Percentiles rank a stretch among this genome's conserved stretches.
phyloP scores from a whole-genome alignment of 345 rosid species.

The Brassica rapa region DNA sequence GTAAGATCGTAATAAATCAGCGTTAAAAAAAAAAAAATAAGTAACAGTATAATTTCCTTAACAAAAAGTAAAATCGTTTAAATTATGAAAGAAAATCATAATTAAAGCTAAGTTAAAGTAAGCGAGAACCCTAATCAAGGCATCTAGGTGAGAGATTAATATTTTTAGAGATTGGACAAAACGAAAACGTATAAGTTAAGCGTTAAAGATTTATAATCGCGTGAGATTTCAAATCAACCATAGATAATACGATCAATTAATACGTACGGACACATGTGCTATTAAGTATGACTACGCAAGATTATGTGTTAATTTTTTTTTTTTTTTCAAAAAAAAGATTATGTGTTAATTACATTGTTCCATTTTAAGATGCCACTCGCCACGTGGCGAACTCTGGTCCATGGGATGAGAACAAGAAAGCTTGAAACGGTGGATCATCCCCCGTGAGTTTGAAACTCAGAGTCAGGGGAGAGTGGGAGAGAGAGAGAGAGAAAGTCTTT shows the following conservation, averaged over 20 bases:
- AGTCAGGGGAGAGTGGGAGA: slow-evolving; percentile 27
- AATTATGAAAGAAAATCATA: not conserved
- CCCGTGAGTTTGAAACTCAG: slow-evolving; percentile 33
- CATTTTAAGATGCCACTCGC: not conserved
- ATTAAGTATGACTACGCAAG: not conserved
- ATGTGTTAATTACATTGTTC: not conserved
- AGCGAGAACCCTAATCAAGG: slow-evolving; percentile 32
- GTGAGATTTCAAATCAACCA: slow-evolving; percentile 7
- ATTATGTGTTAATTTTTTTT: slow-evolving; percentile 3
- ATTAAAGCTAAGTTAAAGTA: slow-evolving; percentile 15
- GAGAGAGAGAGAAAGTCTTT: slow-evolving; percentile 36
- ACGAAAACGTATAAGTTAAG: slow-evolving; percentile 5
- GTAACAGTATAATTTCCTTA: slow-evolving; percentile 1
- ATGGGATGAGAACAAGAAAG: slow-evolving; percentile 33
- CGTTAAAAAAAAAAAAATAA: not conserved
- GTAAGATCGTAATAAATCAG: too few species aligned
- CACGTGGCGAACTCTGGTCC: slow-evolving; percentile 32
- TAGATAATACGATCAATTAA: slow-evolving; percentile 17
- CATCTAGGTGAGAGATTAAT: slow-evolving; percentile 29
- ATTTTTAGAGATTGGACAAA: slow-evolving; percentile 26
- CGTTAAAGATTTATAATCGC: slow-evolving; percentile 10
- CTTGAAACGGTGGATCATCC: slow-evolving; percentile 34
- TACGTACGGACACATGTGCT: slow-evolving; percentile 41
- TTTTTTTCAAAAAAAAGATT: too few species aligned
- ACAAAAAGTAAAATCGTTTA: not conserved